Evolutionary conservation across 2,329 filamentous ascomycete genomes (phyloP).

Genomic region (Delphinella strobiligena): DNA sequence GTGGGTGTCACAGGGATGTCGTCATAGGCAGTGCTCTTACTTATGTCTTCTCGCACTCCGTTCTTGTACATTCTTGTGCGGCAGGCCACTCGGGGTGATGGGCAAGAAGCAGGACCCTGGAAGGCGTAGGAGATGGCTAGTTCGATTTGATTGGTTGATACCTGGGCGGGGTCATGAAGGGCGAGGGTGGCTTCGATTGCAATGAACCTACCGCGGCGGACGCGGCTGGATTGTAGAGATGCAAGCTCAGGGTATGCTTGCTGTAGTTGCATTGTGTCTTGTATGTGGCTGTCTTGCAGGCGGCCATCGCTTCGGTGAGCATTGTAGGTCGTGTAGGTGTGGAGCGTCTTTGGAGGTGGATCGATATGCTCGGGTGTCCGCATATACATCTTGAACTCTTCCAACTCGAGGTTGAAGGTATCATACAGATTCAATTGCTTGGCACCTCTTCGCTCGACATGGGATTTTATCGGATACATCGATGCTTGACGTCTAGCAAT

Average conservation of each 20-base stretch:
- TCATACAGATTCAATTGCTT: background rate
- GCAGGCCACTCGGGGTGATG: slow-evolving; percentile 5
- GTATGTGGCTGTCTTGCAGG: background rate
- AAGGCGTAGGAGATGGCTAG: background rate
- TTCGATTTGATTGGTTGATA: background rate
- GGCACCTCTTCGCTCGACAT: background rate
- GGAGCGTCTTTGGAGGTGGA: background rate
- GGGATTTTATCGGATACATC: background rate
- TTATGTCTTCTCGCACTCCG: background rate
- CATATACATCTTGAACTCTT: slow-evolving; percentile 8
- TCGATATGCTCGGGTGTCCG: background rate
- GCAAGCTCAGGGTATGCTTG: slow-evolving; percentile 1
- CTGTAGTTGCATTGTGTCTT: slow-evolving; percentile 1
- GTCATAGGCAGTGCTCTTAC: slow-evolving; percentile 13
- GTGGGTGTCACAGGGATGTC: slow-evolving; percentile 10
- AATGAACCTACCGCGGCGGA: background rate
- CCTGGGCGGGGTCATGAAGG: slow-evolving; percentile 3
- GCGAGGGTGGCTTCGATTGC: slow-evolving; percentile 1
- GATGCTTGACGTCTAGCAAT: slow-evolving; percentile 1
- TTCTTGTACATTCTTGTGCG: background rate
- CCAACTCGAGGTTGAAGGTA: background rate
- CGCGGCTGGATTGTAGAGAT: background rate
- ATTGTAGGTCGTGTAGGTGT: slow-evolving; percentile 5
- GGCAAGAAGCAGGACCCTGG: slow-evolving; percentile 12
- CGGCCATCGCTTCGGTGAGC: background rate